Conservation (phyloP, 768 basidiomycete genomes). For the Hericium rajendrae region DNA sequence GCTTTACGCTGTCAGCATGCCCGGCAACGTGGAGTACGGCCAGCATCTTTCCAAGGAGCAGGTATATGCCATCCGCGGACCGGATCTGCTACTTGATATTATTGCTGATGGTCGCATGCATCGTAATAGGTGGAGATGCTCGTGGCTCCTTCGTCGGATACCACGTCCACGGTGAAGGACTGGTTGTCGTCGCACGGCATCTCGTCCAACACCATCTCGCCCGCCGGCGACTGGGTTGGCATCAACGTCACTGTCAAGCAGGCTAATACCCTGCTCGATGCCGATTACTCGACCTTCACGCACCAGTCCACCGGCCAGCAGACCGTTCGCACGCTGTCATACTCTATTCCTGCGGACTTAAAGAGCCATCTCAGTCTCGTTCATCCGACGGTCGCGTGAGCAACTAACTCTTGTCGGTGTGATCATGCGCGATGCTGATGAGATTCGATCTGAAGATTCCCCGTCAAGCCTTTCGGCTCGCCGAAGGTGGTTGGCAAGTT, state of each 20-base stretch:
- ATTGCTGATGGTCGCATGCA: not conserved
- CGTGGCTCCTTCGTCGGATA: not conserved
- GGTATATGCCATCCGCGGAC: not conserved
- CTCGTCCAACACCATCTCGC: constrained; percentile 4
- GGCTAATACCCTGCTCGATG: constrained; percentile 1
- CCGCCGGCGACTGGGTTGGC: constrained; percentile 10
- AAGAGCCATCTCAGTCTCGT: constrained; percentile 11
- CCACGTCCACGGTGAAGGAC: not conserved
- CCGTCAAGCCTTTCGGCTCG: not conserved
- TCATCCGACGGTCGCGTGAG: constrained; percentile 15
- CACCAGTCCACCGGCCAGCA: constrained; percentile 5
- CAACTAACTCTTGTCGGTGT: not conserved
- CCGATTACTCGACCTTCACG: not conserved
- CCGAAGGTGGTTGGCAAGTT: not conserved
- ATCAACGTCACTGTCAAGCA: not conserved
- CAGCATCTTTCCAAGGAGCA: not conserved
- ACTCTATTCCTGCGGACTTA: constrained; percentile 5
- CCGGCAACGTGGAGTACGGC: not conserved
- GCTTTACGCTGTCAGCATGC: not conserved
- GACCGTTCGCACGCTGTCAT: constrained; percentile 4
- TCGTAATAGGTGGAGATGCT: constrained; percentile 1
- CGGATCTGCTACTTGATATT: not conserved
- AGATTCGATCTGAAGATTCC: not conserved
- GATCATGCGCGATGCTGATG: not conserved
- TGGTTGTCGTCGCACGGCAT: constrained; percentile 8